Evolutionary conservation across 2,329 filamentous ascomycete species (phyloP).

Genomic region (Emydomyces testavorans): DNA sequence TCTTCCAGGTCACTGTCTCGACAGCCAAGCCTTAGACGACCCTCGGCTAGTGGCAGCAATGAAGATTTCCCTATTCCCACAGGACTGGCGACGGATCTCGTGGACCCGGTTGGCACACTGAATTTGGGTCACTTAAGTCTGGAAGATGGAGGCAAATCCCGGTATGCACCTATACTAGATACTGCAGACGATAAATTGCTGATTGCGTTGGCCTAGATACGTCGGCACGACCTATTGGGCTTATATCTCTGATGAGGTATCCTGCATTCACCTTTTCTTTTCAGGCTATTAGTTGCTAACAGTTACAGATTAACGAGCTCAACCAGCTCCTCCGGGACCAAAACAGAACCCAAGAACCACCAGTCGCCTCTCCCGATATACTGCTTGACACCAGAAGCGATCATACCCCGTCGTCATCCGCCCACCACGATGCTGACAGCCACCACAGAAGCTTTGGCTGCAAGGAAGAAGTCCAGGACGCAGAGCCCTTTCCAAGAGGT

Average conservation of each 20-base stretch:
- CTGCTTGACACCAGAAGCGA: neutral
- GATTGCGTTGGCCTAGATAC: no score
- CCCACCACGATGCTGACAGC: neutral
- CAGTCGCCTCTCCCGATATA: neutral
- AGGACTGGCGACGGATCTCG: conserved; percentile 32
- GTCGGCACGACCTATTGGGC: conserved; percentile 38
- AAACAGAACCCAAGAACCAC: conserved; percentile 23
- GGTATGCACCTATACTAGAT: conserved; percentile 13
- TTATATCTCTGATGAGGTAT: conserved; percentile 36
- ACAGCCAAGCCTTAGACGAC: conserved; percentile 25
- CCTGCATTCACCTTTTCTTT: neutral
- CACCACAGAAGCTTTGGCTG: neutral
- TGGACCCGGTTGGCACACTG: conserved; percentile 33
- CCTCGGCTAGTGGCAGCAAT: conserved; percentile 24
- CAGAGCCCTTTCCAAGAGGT: conserved; percentile 19
- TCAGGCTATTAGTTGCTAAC: neutral
- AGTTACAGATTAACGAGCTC: conserved; percentile 32
- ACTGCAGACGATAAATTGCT: no score
- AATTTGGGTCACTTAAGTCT: conserved; percentile 35
- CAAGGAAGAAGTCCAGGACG: neutral
- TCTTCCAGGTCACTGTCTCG: conserved; percentile 17
- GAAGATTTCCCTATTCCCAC: conserved; percentile 36
- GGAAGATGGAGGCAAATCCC: conserved; percentile 34
- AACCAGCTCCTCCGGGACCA: conserved; percentile 36
- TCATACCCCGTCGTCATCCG: neutral